Evolutionary conservation across 192 early-diverging fungal species (phyloP).

Genomic region (Cetraspora pellucida): DNA sequence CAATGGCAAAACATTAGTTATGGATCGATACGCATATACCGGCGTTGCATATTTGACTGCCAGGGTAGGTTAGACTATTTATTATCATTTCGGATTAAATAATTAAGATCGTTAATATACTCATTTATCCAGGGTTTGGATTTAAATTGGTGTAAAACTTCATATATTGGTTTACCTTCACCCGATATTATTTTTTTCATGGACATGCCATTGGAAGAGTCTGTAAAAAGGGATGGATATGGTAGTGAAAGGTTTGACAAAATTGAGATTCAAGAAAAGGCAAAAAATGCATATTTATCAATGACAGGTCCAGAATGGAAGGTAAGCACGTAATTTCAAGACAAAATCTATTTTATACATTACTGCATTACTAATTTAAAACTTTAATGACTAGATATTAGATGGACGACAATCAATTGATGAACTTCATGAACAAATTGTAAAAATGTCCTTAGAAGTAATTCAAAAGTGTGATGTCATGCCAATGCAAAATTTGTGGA

Average conservation of each 20-base stretch:
- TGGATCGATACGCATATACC: slow-evolving; percentile 95
- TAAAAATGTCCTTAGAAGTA: background rate
- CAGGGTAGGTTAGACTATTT: slow-evolving; percentile 58
- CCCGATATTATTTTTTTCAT: slow-evolving; percentile 91
- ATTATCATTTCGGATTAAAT: background rate
- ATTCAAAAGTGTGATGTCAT: slow-evolving; percentile 10
- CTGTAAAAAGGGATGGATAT: slow-evolving; percentile 82
- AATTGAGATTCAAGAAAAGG: slow-evolving; percentile 78
- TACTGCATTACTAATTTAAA: background rate
- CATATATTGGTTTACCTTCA: slow-evolving; percentile 79
- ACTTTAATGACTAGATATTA: background rate
- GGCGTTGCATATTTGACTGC: slow-evolving; percentile 92
- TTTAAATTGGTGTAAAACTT: slow-evolving; percentile 82
- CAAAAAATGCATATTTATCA: slow-evolving; percentile 67
- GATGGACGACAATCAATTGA: slow-evolving; percentile 7
- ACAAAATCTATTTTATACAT: background rate
- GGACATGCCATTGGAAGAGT: slow-evolving; percentile 76
- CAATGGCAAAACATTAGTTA: slow-evolving; percentile 73
- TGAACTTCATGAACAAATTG: slow-evolving; percentile 15
- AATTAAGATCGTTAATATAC: background rate
- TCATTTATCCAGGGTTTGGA: slow-evolving; percentile 60
- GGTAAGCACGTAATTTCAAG: background rate
- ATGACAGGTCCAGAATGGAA: slow-evolving; percentile 42
- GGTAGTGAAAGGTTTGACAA: slow-evolving; percentile 93
- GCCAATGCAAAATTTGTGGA: background rate